Conservation (phyloP, 441 rosid species). For the Gossypium gossypioides region DNA sequence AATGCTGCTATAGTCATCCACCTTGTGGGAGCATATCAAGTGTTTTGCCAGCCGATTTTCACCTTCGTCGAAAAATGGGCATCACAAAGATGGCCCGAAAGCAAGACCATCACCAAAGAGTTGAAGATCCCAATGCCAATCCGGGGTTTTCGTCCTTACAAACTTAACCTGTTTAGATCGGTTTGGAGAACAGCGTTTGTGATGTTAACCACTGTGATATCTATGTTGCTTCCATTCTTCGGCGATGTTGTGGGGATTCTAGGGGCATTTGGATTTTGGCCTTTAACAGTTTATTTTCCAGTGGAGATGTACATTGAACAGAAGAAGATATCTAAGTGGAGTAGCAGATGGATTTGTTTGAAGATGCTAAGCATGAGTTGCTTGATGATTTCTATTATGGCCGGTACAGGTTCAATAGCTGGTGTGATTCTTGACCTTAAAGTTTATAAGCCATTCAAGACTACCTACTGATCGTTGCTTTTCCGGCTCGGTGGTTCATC, state of each 20-base stretch:
- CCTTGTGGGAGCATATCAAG: slow-evolving; percentile 83
- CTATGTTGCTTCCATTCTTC: slow-evolving; percentile 89
- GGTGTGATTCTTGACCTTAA: slow-evolving; percentile 52
- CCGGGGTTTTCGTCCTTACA: slow-evolving; percentile 38
- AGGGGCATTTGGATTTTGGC: slow-evolving; percentile 75
- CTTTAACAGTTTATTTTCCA: slow-evolving; percentile 68
- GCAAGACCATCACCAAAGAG: slow-evolving; percentile 39
- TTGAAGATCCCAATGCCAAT: slow-evolving; percentile 39
- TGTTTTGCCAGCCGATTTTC: slow-evolving; percentile 62
- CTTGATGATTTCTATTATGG: slow-evolving; percentile 46
- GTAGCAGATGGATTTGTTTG: slow-evolving; percentile 55
- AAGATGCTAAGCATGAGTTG: slow-evolving; percentile 45
- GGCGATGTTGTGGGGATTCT: slow-evolving; percentile 60
- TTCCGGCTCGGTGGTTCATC: neutral
- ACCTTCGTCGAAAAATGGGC: slow-evolving; percentile 50
- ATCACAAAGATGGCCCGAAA: slow-evolving; percentile 49
- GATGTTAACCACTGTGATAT: slow-evolving; percentile 41
- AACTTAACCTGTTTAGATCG: slow-evolving; percentile 44
- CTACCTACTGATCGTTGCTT: slow-evolving; percentile 18
- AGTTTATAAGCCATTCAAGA: slow-evolving; percentile 61
- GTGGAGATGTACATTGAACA: slow-evolving; percentile 70
- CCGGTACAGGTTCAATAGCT: slow-evolving; percentile 57
- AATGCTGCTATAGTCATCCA: slow-evolving; percentile 66
- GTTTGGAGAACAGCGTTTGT: slow-evolving; percentile 70
- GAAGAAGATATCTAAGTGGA: slow-evolving; percentile 40